Percentiles rank a stretch among this genome's conserved stretches.
Conservation (phyloP, 2,329 filamentous ascomycete genomes). For the Nigrospora osmanthi region DNA sequence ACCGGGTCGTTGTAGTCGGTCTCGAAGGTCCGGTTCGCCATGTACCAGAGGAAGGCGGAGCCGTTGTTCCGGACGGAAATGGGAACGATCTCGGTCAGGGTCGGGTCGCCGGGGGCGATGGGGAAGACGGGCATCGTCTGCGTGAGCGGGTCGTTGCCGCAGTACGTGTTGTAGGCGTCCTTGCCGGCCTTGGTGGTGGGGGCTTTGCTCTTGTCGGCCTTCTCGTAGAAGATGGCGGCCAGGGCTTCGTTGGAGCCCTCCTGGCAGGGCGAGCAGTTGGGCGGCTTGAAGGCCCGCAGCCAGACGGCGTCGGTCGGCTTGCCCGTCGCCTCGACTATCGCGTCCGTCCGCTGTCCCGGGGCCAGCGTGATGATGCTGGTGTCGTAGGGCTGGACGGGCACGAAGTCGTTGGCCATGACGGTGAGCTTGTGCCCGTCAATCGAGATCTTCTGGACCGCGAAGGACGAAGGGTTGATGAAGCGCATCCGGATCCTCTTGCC, state of each 20-base stretch:
- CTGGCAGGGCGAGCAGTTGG: slow-evolving; percentile 9
- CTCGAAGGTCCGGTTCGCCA: slow-evolving; percentile 9
- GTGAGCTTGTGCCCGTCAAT: slow-evolving; percentile 40
- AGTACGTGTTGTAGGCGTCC: slow-evolving; percentile 9
- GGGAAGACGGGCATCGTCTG: slow-evolving; percentile 6
- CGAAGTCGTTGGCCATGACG: slow-evolving; percentile 39
- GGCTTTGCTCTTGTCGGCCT: slow-evolving; percentile 3
- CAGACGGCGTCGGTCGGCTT: slow-evolving; percentile 8
- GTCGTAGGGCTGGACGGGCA: slow-evolving; percentile 37
- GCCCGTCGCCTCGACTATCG: slow-evolving; percentile 6
- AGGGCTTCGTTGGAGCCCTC: slow-evolving; percentile 5
- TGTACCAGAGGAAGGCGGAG: slow-evolving; percentile 9
- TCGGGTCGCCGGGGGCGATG: slow-evolving; percentile 5
- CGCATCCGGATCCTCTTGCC: slow-evolving; percentile 32
- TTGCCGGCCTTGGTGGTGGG: slow-evolving; percentile 4
- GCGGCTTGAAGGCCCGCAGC: slow-evolving; percentile 11
- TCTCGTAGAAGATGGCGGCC: slow-evolving; percentile 11
- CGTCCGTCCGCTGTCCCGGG: slow-evolving; percentile 9
- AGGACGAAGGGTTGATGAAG: slow-evolving; percentile 33
- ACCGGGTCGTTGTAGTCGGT: slow-evolving; percentile 15
- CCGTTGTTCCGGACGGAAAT: slow-evolving; percentile 10
- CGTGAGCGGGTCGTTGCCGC: slow-evolving; percentile 10
- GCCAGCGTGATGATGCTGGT: slow-evolving; percentile 18
- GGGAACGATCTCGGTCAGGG: slow-evolving; percentile 8
- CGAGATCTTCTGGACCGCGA: slow-evolving; percentile 14